Percentiles rank a stretch among this genome's conserved stretches.
phyloP scores from a whole-genome alignment of 768 basidiomycete genomes.

The Trametes punicea region DNA sequence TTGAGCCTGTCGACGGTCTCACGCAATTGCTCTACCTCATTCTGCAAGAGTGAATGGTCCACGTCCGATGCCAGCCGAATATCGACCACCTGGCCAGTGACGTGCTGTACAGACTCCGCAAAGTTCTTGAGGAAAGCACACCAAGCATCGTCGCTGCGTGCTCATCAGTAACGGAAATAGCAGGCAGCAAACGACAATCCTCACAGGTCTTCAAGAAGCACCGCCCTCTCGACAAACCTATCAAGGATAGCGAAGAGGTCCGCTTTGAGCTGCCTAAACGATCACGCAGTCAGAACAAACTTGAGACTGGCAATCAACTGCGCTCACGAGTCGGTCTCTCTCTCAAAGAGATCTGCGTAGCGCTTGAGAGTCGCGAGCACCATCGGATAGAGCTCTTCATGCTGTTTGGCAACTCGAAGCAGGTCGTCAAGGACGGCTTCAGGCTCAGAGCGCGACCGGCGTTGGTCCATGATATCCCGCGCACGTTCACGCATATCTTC shows the following conservation, averaged over 20 bases:
- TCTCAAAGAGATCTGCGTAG: constrained; percentile 53
- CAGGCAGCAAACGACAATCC: constrained; percentile 22
- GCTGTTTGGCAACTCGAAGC: constrained; percentile 54
- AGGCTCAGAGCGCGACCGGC: constrained; percentile 42
- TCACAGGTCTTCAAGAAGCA: constrained; percentile 56
- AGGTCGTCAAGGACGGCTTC: constrained; percentile 59
- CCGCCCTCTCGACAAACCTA: constrained; percentile 62
- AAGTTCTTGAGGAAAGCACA: constrained; percentile 57
- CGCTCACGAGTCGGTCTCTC: constrained; percentile 59
- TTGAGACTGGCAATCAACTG: not conserved
- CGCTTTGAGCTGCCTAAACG: constrained; percentile 55
- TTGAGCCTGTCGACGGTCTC: constrained; percentile 58
- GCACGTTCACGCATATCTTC: constrained; percentile 75
- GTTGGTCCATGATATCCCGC: constrained; percentile 33
- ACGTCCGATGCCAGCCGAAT: constrained; percentile 42
- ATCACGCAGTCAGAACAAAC: not conserved
- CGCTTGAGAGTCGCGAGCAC: constrained; percentile 60
- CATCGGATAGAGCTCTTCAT: constrained; percentile 58
- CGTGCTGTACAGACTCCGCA: constrained; percentile 55
- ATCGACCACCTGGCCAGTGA: constrained; percentile 64
- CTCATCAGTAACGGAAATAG: not conserved
- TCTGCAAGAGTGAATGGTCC: constrained; percentile 45
- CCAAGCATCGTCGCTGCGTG: constrained; percentile 63
- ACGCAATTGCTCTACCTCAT: constrained; percentile 60
- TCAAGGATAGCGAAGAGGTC: constrained; percentile 58